Base-by-base conservation (phyloP, 306 rosid genomes). In the Prosopis cineraria region DNA sequence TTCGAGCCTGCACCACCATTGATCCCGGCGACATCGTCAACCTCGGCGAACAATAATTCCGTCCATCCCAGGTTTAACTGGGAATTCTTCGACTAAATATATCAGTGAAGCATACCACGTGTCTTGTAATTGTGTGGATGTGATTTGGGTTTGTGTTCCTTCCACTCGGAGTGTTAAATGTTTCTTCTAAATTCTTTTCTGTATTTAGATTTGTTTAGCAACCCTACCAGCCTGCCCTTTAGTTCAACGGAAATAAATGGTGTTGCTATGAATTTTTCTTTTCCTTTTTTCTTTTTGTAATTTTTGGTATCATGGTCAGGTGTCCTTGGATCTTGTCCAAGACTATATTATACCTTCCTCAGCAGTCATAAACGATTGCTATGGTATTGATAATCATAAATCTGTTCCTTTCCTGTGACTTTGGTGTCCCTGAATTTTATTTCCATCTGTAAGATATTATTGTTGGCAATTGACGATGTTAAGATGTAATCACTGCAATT, bases 11-110 rank as follows among this genome's bases (percentile, higher is more conserved):
- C 79, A 36, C 91, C 90, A 6, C 87, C 88, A 63, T 70, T 88
- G 58, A 69, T 74, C 67, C 80, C 78, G 45, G 80, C 78, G 20
- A 36, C 90, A 31, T 65, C 90, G 22, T 65, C 92, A 3, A 43
- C 76, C 72, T 10, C 88, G 7, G 29, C 70, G 44, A 29, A 66
- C 77, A 84, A 81, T 76, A 83, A 89, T 68, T 80, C 90, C 20
- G 90, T 73, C 76, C 85, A 82, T 50, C 93, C 87, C 6, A 90
- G 83, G 83, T 87, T 90, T 88, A 82, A 81, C n/a, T 94, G 98
- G 98, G 97, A 94, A 84, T 87, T 88, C 80, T 91, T 87, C 70
- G 92, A 89, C 59, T 90, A 85, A 84, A 76, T 58, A 53, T 64
- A 17, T 17, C 62, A n/a, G 59, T 52, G 7, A 17, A 64, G 52